Base-by-base conservation (phyloP, 169 alveolate genomes). In the Plasmodium gaboni region DNA sequence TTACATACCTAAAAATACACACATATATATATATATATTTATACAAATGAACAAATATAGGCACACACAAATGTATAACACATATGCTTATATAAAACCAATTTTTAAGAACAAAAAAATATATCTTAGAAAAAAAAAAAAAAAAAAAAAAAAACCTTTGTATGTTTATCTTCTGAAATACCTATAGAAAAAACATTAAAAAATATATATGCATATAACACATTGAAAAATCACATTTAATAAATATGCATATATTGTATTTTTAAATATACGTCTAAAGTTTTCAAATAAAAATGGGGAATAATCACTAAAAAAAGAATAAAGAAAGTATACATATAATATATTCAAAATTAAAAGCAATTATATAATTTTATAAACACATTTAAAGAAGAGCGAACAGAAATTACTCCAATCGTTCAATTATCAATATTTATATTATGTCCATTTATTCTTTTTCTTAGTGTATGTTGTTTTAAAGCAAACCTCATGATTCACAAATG, bases 201-300 rank as follows among this genome's bases (percentile, higher is more conserved):
- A 83, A 19, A 57, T 68, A 61, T 67, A 48, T 57, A 46, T 50
- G 32, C 50, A 50, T 48, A 32, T 53, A 38, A 38, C 46, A 5
- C 5, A 5, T 38, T 38, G 46, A 38, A 38, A 38, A 1, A 38
- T 38, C 46, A 38, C 46, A 38, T 5, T 38, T 38, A 5, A 38
- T 38, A 38, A 38, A 38, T 38, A 38, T 38, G 7, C 46, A 38
- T 38, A 38, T 38, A 38, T 38, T 38, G 46, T 5, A 38, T 38
- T 38, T 38, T 38, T 38, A 5, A 38, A 38, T 38, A 38, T 83
- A 83, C 91, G 68, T 68, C 28, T 67, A 28, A 83, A 53, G 83
- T 83, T 83, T 83, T 53, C 80, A 22, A 55, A 51, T 53, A 68
- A 61, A 51, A 83, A 83, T n/a, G 91, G 91, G 12, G 91, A 67